Conservation (phyloP, 352 stramenopile genomes). For the Pythium scleroteichum region DNA sequence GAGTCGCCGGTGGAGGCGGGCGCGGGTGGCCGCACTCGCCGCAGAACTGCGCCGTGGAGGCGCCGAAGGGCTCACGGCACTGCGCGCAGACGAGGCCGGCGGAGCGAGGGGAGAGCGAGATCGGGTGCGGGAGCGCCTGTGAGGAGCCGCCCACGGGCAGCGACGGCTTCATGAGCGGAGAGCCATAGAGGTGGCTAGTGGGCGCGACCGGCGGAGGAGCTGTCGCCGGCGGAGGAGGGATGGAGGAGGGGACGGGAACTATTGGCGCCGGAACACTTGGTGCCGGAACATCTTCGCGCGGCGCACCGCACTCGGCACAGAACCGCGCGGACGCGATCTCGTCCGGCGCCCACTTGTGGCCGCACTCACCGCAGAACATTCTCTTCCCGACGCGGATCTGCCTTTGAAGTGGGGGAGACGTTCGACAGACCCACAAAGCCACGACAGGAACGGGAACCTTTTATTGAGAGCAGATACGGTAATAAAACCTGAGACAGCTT, state of each 20-base stretch:
- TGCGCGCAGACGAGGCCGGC: constrained; percentile 36
- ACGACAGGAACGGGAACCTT: constrained; percentile 2
- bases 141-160: constrained; percentile 19
- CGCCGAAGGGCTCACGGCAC: constrained; percentile 52
- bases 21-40: constrained; percentile 71
- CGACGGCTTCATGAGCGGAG: constrained; percentile 25
- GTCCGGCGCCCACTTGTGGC: constrained; percentile 75
- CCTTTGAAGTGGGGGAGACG: constrained; percentile 7
- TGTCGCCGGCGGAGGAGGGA: constrained; percentile 23
- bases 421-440: background rate
- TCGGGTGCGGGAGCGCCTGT: constrained; percentile 4
- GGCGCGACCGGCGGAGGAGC: constrained; percentile 5
- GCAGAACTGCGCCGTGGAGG: constrained; percentile 65
- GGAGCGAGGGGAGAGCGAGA: constrained; percentile 12
- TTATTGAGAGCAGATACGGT: constrained; percentile 7
- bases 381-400: constrained; percentile 1
- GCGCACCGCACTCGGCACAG: constrained; percentile 78
- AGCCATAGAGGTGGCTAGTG: constrained; percentile 18
- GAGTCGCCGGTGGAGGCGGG: constrained; percentile 14
- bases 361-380: constrained; percentile 87
- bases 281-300: constrained; percentile 55
- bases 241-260: constrained; percentile 14
- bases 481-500: constrained; percentile 26
- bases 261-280: constrained; percentile 17
- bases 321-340: constrained; percentile 81